Base-by-base conservation (phyloP, 257 asterid species). In the Ligustrum vulgare region DNA sequence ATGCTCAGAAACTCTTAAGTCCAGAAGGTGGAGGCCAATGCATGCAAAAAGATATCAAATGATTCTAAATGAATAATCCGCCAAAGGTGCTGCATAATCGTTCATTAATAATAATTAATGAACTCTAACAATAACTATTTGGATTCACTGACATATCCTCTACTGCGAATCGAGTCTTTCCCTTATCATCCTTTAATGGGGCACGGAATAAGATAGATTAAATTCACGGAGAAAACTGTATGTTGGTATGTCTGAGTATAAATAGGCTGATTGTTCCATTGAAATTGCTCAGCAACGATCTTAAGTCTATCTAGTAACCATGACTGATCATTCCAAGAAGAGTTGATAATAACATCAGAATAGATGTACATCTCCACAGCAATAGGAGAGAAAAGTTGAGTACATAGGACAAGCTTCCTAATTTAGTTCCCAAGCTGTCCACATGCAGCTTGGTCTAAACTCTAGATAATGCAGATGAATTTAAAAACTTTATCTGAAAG, bases 21-120 rank as follows among this genome's bases (percentile, higher is more conserved):
- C 31, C 32, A 74, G 1, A 7, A 16, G 31, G 23, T 12, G 25
- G 56, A 71, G 41, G 56, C 16, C 1, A 64, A 64, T 13, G 12
- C 39, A 69, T 37, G 37, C 12, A 20, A 5, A 81, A 35, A 69
- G 72, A 69, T 60, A 60, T 39, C 71, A 67, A 54, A 45, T 7
- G 49, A 35, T 34, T 32, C 69, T 6, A 37, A 33, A 18, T 41
- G 71, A 73, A 62, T 8, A 31, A 37, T 68, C 54, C 49, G 51
- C 10, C 31, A 47, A 77, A 72, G 72, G 18, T 54, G 73, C 58
- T 39, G 15, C 20, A 49, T 23, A 36, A 8, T 66, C 34, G 0
- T 65, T 47, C 9, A 72, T 45, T 25, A 54, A 35, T 78, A 47
- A 31, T 63, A 60, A 16, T 7, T 35, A 16, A 22, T n/a, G 13